These are phyloP conservation scores for Bipolaris bicolor DNA, from an alignment of 2,329 filamentous ascomycete genomes.

Conservation along the genomic window DNA sequence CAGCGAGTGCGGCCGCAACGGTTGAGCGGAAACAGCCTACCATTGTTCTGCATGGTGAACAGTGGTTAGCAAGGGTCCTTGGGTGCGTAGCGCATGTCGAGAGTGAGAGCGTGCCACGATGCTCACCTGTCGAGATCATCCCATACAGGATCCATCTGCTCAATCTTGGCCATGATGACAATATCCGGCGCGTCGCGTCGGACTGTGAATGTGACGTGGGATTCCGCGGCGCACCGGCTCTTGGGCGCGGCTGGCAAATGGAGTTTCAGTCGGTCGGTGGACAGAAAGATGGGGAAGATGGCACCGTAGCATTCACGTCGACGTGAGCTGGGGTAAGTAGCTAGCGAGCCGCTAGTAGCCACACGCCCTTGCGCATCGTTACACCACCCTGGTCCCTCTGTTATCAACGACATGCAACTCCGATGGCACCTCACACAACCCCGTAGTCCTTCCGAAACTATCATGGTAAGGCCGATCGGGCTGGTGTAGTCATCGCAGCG, in stretches of 20 bases:
- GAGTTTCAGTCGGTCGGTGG: constrained; percentile 30
- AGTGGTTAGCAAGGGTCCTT: constrained; percentile 41
- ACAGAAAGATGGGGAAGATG: constrained; percentile 40
- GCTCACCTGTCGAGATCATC: constrained; percentile 76
- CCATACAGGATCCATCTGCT: constrained; percentile 63
- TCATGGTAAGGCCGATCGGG: constrained; percentile 15
- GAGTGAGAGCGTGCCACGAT: constrained; percentile 29
- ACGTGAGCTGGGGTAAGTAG: constrained; percentile 24
- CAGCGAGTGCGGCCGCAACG: constrained; percentile 32
- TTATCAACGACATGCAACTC: constrained; percentile 31
- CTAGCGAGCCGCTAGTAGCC: constrained; percentile 30
- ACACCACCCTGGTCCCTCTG: constrained; percentile 24
- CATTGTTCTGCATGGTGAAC: constrained; percentile 51
- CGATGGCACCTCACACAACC: constrained; percentile 42
- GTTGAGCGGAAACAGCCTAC: constrained; percentile 38
- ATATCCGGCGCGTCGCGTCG: constrained; percentile 49
- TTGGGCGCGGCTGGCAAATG: constrained; percentile 44
- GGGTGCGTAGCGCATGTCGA: constrained; percentile 35
- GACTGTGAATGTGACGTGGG: constrained; percentile 29
- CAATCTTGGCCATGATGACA: constrained; percentile 59
- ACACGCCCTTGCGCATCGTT: constrained; percentile 25
- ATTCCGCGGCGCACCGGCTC: constrained; percentile 35
- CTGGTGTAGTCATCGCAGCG: constrained; percentile 26
- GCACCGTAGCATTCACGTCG: constrained; percentile 45
- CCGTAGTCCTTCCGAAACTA: constrained; percentile 16